phyloP scores from a whole-genome alignment of 257 asterid species.

The Verbascum thapsus region DNA sequence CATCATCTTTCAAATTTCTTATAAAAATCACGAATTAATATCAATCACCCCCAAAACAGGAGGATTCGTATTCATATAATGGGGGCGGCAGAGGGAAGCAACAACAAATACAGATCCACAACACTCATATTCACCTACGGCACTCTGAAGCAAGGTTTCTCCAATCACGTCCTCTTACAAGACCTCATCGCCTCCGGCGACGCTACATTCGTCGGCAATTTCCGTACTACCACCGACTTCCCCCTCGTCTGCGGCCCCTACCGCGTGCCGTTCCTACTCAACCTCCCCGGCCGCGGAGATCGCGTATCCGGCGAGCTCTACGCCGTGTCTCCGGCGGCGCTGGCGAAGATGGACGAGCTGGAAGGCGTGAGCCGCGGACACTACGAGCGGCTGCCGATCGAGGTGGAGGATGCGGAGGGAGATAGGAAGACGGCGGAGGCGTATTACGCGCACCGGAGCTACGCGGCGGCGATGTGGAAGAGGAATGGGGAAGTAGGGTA shows the following conservation, averaged over 20 bases:
- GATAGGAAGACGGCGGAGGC: conserved; percentile 40
- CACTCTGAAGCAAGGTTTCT: conserved; percentile 75
- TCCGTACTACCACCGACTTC: conserved; percentile 46
- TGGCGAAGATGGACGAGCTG: conserved; percentile 68
- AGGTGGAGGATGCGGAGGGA: conserved; percentile 17
- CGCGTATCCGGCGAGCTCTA: conserved; percentile 75
- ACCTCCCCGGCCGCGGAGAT: conserved; percentile 59
- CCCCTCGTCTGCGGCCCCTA: conserved; percentile 88
- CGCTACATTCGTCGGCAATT: conserved; percentile 56
- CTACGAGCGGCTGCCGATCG: conserved; percentile 70
- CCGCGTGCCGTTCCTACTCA: conserved; percentile 85
- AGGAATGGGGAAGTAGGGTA: conserved; percentile 61
- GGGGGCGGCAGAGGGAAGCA: conserved; percentile 32
- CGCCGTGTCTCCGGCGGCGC: conserved; percentile 53
- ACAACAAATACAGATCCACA: conserved; percentile 9
- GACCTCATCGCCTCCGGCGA: conserved; percentile 67
- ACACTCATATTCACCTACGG: conserved; percentile 71
- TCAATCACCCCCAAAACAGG: no score
- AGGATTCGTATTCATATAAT: no score
- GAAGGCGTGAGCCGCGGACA: conserved; percentile 65
- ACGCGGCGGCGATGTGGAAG: conserved; percentile 77
- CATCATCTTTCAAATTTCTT: no score
- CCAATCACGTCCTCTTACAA: conserved; percentile 67
- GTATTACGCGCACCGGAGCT: conserved; percentile 71
- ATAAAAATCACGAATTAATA: no score